These are phyloP conservation scores for Pseudocercospora vitis DNA, from an alignment of 2,329 filamentous ascomycete species.

Conservation along the genomic window DNA sequence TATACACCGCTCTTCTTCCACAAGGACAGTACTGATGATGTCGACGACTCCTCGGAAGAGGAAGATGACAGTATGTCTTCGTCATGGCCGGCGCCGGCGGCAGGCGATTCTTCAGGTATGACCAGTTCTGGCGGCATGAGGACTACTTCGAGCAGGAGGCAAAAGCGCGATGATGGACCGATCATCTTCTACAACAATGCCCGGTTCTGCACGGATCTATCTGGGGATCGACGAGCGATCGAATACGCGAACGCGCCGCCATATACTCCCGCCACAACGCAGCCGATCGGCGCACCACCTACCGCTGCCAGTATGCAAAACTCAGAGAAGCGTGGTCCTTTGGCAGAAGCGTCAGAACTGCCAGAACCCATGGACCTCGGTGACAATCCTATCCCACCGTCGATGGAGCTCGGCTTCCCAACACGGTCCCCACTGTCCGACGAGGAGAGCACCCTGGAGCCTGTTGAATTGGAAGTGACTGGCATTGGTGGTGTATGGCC, in stretches of 20 bases:
- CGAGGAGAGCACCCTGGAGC: conserved; percentile 19
- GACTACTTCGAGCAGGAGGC: conserved; percentile 41
- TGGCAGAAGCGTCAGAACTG: conserved; percentile 30
- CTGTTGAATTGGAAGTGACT: conserved; percentile 48
- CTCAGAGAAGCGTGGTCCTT: conserved; percentile 37
- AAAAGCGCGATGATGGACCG: conserved; percentile 65
- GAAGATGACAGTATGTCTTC: conserved; percentile 39
- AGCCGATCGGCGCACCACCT: conserved; percentile 25
- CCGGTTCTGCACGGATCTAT: conserved; percentile 77
- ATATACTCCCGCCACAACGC: conserved; percentile 23
- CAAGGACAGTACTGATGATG: conserved; percentile 44
- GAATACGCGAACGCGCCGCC: conserved; percentile 21
- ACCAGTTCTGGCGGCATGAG: conserved; percentile 50
- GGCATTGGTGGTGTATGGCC: conserved; percentile 63
- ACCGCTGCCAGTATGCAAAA: background rate
- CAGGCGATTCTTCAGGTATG: conserved; percentile 44
- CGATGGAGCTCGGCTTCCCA: conserved; percentile 42
- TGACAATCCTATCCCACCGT: conserved; percentile 39
- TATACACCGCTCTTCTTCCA: conserved; percentile 53
- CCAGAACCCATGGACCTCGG: conserved; percentile 40
- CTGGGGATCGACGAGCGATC: conserved; percentile 56
- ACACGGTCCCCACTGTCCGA: conserved; percentile 31
- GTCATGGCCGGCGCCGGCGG: conserved; percentile 27
- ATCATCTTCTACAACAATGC: conserved; percentile 83
- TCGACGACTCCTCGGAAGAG: conserved; percentile 39